Percentiles rank a stretch among this genome's conserved stretches.
Evolutionary conservation across 495 filamentous ascomycete species (phyloP).

Genomic region (Gamarada debralockiae): DNA sequence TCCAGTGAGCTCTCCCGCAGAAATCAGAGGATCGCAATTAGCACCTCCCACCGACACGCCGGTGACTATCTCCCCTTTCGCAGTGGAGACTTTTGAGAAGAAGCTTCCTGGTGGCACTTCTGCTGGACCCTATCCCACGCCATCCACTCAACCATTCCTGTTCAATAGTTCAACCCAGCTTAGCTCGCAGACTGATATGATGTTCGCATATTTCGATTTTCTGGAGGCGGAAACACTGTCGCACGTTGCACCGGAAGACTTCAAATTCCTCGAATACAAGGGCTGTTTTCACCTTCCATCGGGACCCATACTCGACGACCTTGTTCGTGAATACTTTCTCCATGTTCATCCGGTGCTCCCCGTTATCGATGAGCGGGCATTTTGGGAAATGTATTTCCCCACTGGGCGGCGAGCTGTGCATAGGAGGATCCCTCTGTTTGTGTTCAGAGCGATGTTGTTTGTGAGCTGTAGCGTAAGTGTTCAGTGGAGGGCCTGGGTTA

Average conservation of each 20-base stretch:
- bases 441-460: constrained; percentile 46
- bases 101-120: neutral
- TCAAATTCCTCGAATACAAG: constrained; percentile 38
- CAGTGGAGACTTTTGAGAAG: neutral
- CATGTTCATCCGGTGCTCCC: constrained; percentile 44
- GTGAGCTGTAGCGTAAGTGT: constrained; percentile 40
- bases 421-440: constrained; percentile 37
- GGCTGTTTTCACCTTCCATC: constrained; percentile 40
- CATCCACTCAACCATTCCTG: neutral
- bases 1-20: neutral
- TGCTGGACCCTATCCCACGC: neutral
- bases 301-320: constrained; percentile 34
- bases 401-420: constrained; percentile 13
- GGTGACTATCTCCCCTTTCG: too few species aligned
- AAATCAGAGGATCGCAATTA: neutral
- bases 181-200: constrained; percentile 26
- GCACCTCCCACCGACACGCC: neutral
- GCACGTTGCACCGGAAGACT: constrained; percentile 38
- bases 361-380: constrained; percentile 42
- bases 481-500: neutral
- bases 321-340: constrained; percentile 44
- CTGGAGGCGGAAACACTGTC: constrained; percentile 31
- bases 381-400: constrained; percentile 40
- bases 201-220: constrained; percentile 37
- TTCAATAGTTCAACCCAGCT: neutral